Conservation (phyloP, 2,329 filamentous ascomycete species). For the Sporothrix mexicana region DNA sequence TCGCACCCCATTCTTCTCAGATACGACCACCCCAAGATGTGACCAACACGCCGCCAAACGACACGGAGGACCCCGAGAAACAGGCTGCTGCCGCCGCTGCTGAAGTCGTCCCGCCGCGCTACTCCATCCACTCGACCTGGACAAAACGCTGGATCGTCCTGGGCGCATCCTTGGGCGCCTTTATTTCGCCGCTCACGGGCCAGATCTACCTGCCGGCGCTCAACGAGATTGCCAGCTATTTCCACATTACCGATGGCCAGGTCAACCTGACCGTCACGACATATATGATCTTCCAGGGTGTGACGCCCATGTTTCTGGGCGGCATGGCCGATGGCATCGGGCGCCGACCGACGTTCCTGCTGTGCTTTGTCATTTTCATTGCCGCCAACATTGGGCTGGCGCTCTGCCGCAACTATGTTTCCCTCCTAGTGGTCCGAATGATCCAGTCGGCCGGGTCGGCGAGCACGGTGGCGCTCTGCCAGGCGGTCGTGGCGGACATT, state of each 20-base stretch:
- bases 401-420: slow-evolving; percentile 54
- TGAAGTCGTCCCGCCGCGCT: slow-evolving; percentile 39
- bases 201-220: slow-evolving; percentile 63
- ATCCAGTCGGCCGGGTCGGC: slow-evolving; percentile 64
- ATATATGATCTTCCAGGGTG: slow-evolving; percentile 66
- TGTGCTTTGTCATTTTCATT: slow-evolving; percentile 59
- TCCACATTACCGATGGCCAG: slow-evolving; percentile 46
- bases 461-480: slow-evolving; percentile 62
- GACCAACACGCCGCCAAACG: neutral
- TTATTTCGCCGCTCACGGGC: slow-evolving; percentile 54
- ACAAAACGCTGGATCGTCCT: slow-evolving; percentile 50
- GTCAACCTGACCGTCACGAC: slow-evolving; percentile 60
- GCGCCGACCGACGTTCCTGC: slow-evolving; percentile 58
- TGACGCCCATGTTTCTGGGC: slow-evolving; percentile 63
- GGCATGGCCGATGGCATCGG: slow-evolving; percentile 60
- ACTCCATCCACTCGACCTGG: slow-evolving; percentile 49
- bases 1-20: neutral
- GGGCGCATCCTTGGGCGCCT: slow-evolving; percentile 47
- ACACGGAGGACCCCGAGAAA: neutral
- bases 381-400: slow-evolving; percentile 60
- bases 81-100: neutral
- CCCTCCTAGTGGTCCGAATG: slow-evolving; percentile 60
- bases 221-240: slow-evolving; percentile 52
- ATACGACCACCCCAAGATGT: slow-evolving; percentile 6
- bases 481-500: slow-evolving; percentile 67